Percentiles rank a stretch among this genome's conserved stretches.
Conservation (phyloP, 768 basidiomycete genomes). For the Tricholoma matsutake region DNA sequence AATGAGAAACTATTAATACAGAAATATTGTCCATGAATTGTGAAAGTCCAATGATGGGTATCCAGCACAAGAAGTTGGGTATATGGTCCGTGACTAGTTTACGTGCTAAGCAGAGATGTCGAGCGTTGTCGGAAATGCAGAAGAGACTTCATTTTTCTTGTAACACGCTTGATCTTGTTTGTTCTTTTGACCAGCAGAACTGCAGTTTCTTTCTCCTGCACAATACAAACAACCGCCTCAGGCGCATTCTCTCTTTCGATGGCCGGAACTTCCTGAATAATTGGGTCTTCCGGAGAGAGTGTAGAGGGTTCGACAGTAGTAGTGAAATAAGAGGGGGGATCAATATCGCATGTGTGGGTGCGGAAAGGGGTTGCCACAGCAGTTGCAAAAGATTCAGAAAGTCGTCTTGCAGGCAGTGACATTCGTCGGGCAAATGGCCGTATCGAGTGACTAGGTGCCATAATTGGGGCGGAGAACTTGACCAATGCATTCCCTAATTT, state of each 20-base stretch:
- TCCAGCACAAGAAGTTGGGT: not conserved
- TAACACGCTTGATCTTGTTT: not conserved
- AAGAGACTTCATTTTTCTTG: conserved; percentile 2
- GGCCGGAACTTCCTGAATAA: not conserved
- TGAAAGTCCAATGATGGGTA: not conserved
- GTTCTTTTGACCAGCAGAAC: not conserved
- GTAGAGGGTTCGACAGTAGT: not conserved
- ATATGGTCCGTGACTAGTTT: not conserved
- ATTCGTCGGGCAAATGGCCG: not conserved
- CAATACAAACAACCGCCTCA: not conserved
- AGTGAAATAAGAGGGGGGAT: not conserved
- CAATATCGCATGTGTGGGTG: not conserved
- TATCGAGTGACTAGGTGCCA: not conserved
- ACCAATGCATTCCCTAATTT: not conserved
- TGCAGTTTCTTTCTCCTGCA: not conserved
- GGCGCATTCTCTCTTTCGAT: not conserved
- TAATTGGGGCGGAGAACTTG: not conserved
- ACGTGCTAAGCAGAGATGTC: not conserved
- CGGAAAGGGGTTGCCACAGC: not conserved
- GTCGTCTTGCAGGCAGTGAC: conserved; percentile 2
- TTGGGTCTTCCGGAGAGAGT: not conserved
- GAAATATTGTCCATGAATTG: not conserved
- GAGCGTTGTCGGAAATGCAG: not conserved
- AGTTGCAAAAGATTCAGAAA: not conserved
- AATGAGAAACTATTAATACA: not conserved